Percentiles rank a stretch among this genome's conserved stretches.
Evolutionary conservation across 495 filamentous ascomycete genomes (phyloP).

Genomic region (Clohesyomyces aquaticus): DNA sequence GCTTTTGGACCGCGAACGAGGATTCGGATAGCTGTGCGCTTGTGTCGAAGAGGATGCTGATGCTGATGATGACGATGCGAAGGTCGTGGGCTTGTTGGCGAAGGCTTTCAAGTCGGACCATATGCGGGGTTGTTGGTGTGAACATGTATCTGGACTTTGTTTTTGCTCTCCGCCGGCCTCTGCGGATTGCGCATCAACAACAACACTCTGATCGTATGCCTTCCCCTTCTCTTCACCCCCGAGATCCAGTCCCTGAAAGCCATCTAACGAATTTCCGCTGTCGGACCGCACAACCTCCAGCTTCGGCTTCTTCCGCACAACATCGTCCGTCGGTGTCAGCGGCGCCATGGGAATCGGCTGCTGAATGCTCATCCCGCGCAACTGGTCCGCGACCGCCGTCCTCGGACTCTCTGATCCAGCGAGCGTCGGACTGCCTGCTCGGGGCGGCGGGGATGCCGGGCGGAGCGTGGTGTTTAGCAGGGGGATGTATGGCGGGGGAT

Average conservation of each 20-base stretch:
- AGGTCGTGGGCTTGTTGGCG: conserved; percentile 19
- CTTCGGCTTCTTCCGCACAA: conserved; percentile 37
- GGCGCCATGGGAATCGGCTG: conserved; percentile 23
- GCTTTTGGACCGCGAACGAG: conserved; percentile 15
- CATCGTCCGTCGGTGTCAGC: conserved; percentile 28
- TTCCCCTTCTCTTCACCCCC: conserved; percentile 2
- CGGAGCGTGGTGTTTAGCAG: conserved; percentile 30
- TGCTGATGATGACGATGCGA: neutral
- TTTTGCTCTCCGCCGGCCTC: neutral
- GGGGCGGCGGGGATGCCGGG: conserved; percentile 17
- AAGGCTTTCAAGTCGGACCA: conserved; percentile 11
- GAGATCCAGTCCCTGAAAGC: conserved; percentile 1
- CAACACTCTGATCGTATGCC: neutral
- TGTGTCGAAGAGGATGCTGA: neutral
- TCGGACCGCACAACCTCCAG: conserved; percentile 16
- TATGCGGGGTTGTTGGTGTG: conserved; percentile 25
- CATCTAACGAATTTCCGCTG: conserved; percentile 9
- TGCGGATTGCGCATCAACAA: neutral
- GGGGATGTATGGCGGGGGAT: conserved; percentile 25
- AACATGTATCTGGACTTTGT: conserved; percentile 3
- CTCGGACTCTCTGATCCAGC: conserved; percentile 29
- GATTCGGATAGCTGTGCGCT: neutral
- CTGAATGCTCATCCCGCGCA: conserved; percentile 30
- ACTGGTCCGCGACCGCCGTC: conserved; percentile 36
- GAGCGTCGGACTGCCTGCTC: conserved; percentile 21